A percentile compares a stretch with the other conserved stretches of the same genome.
These are phyloP conservation scores for Cladosporium sp. DNA, from an alignment of 2,329 filamentous ascomycete species.

Conservation along the genomic window DNA sequence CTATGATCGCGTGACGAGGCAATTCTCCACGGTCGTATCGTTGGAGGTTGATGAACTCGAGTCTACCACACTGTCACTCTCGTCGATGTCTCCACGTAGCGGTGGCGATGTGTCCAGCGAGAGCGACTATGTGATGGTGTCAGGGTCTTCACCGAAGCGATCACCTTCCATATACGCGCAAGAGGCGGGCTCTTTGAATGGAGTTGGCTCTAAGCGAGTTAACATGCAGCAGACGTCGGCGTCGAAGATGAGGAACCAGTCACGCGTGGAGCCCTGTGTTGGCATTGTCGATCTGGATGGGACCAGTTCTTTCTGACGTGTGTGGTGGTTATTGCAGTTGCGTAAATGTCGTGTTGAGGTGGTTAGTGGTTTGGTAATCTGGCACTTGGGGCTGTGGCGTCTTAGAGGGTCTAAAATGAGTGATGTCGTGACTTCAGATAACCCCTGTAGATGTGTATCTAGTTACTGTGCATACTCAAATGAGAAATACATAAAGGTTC, in stretches of 20 bases:
- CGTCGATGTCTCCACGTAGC: slow-evolving; percentile 3
- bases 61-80: slow-evolving; percentile 8
- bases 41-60: not conserved
- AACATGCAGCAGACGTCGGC: not conserved
- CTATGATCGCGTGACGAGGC: slow-evolving; percentile 18
- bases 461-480: slow-evolving; percentile 1
- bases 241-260: not conserved
- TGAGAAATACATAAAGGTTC: not conserved
- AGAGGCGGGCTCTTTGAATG: not conserved
- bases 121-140: slow-evolving; percentile 18
- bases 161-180: not conserved
- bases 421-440: not conserved
- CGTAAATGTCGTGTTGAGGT: not conserved
- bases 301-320: not conserved
- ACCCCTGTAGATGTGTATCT: slow-evolving; percentile 5
- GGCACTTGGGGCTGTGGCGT: not conserved
- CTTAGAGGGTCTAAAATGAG: not conserved
- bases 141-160: not conserved
- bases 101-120: slow-evolving; percentile 4
- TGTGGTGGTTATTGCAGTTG: not conserved
- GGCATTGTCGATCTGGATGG: not conserved
- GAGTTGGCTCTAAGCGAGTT: not conserved
- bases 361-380: not conserved
- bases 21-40: slow-evolving; percentile 4
- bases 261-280: not conserved